Conservation (phyloP, 352 stramenopile genomes). For the Phytopythium kandeliae region DNA sequence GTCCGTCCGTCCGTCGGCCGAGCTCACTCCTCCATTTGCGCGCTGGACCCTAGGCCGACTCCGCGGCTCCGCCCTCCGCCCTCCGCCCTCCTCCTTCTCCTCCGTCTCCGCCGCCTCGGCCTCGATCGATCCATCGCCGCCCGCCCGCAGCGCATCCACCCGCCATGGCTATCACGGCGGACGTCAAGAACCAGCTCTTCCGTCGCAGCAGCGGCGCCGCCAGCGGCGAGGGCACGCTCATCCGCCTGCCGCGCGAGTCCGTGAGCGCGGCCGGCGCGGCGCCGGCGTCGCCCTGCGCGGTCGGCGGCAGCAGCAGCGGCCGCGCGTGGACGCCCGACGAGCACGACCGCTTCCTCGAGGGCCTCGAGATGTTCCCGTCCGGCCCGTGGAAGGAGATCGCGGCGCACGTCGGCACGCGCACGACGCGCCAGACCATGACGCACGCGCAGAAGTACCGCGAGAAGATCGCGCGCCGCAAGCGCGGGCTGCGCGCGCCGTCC, state of each 20-base stretch:
- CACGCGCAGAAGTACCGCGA: constrained; percentile 84
- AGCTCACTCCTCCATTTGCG: constrained; percentile 24
- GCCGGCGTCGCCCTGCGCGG: constrained; percentile 8
- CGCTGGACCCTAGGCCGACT: constrained; percentile 1
- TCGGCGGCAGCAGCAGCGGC: constrained; percentile 16
- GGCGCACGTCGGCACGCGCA: constrained; percentile 58
- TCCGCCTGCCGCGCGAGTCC: constrained; percentile 22
- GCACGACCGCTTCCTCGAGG: constrained; percentile 66
- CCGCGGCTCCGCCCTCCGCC: too few relatives aligned
- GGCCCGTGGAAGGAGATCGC: constrained; percentile 80
- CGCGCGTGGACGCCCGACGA: constrained; percentile 65
- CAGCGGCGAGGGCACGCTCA: constrained; percentile 18
- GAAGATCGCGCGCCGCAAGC: constrained; percentile 66
- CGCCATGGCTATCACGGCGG: constrained; percentile 37
- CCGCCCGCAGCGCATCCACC: neutral
- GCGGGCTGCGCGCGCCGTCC: constrained; percentile 27
- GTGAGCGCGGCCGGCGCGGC: neutral
- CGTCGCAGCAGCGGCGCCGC: constrained; percentile 7
- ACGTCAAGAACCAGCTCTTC: constrained; percentile 49
- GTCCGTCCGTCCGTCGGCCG: too few relatives aligned
- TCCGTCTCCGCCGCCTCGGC: too few relatives aligned
- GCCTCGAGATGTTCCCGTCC: constrained; percentile 72
- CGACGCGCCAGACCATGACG: constrained; percentile 73
- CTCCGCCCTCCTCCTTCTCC: too few relatives aligned
- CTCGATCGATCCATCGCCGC: neutral